phyloP scores from a whole-genome alignment of 1,284 basidiomycete species.

The Tilletiaria anomala region DNA sequence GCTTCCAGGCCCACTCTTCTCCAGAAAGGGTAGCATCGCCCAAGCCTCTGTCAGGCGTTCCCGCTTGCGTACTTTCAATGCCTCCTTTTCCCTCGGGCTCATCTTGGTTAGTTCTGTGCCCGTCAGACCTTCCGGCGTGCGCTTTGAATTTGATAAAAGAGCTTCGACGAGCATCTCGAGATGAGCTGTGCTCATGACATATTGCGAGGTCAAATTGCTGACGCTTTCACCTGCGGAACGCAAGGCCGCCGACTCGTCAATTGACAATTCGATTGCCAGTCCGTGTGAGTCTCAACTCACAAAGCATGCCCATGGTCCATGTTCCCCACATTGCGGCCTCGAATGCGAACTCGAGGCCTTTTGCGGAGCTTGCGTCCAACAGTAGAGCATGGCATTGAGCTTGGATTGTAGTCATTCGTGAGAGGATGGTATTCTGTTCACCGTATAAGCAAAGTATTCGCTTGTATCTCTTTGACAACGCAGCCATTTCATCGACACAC shows the following conservation, averaged over 20 bases:
- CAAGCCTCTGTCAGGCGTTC: background rate
- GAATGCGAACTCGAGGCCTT: background rate
- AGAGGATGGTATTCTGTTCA: background rate
- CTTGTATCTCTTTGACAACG: no score
- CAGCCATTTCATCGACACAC: no score
- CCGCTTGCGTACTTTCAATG: no score
- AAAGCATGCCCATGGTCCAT: background rate
- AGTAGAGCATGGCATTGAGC: background rate
- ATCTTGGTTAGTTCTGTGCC: background rate
- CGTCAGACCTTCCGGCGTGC: background rate
- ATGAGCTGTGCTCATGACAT: background rate
- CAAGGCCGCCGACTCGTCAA: background rate
- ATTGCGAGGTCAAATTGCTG: background rate
- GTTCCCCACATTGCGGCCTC: background rate
- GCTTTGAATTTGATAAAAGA: background rate
- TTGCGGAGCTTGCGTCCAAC: background rate
- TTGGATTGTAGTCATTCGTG: background rate
- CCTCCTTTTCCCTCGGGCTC: no score
- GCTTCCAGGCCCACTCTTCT: background rate
- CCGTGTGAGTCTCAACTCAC: background rate
- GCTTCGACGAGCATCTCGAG: background rate
- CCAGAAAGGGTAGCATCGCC: background rate
- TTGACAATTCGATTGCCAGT: background rate
- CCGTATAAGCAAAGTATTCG: no score
- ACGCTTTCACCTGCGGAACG: background rate